Base-by-base conservation (phyloP, 2,329 filamentous ascomycete species). In the Cryphonectria carpinicola region DNA sequence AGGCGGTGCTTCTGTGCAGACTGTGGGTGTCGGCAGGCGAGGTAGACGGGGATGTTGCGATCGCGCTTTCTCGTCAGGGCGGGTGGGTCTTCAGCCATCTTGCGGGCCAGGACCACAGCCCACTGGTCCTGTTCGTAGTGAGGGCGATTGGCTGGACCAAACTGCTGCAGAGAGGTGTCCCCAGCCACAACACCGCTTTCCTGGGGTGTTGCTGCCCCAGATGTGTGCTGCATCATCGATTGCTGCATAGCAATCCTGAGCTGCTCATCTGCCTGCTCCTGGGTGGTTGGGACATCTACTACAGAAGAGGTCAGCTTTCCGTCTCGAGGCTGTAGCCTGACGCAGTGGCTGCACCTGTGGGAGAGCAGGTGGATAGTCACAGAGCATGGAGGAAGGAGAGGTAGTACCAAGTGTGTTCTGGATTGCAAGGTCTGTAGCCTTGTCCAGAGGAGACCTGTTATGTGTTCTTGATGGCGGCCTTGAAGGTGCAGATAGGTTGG, bases 391-490 rank as follows among this genome's bases (percentile, higher is more conserved):
- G 35, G 32, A 13, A 11, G 49, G 25, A 58, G 61, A 71, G 75
- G 73, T 75, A 77, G 72, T 82, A 85, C 83, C 83, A 73, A 83
- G 77, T 73, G 80, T 78, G 67, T 82, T 80, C 67, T 79, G 78
- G 37, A 81, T 79, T 69, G 81, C 81, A 80, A 85, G 84, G 67
- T 88, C 84, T 74, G 84, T 80, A 73, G 87, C 80, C 74, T 81
- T 86, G 77, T 84, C 82, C 71, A 89, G 77, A 11, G 89, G 88
- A 46, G 89, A 90, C 75, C 83, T 84, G 73, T 85, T 85, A 71
- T 86, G 87, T 61, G 85, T 82, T 78, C 88, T 82, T 32, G 89
- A 91, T 1, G 89, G 89, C n/a, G 89, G 89, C 69, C 89, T 84
- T 25, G 89, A 90, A 0, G 87, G 87, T 6, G 86, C 85, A 39